Evolutionary conservation across 768 basidiomycete genomes (phyloP), one percentile per base, ranked within the genome.

Genomic region (Mycena olivaceomarginata): DNA sequence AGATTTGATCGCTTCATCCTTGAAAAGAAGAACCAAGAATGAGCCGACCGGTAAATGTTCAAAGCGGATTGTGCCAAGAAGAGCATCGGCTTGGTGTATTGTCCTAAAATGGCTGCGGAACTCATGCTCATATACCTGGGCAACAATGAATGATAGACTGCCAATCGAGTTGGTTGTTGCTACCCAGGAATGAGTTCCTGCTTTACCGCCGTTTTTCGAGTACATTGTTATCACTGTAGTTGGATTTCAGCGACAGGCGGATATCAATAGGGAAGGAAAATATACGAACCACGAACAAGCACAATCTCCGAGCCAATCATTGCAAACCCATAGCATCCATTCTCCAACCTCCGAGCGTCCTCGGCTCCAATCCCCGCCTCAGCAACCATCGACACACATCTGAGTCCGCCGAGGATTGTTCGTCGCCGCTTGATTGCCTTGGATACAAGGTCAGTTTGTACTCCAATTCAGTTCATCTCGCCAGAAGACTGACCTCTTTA

Each of bases 161-260:
- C 67, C 67, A 11, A 69, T 69, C 4, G 37, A 41, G 12, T 69
- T 40, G 13, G 41, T 62, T 9, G 41, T n/a, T 39, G 16, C 25
- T 5, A 43, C 20, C 43, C 60, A 70, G 18, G 70, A n/a, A 51
- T 70, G 25, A n/a, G n/a, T n/a, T n/a, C n/a, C n/a, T n/a, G n/a
- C n/a, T n/a, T n/a, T n/a, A n/a, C n/a, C n/a, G n/a, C 70, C 70
- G n/a, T 40, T 70, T 37, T 63, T 70, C 18, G 22, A 59, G 22
- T 70, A 63, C 70, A 70, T 70, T 11, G 59, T 70, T 8, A 18
- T 39, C 18, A 70, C 70, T 70, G 20, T 18, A 22, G 15, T 15
- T 9, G 10, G 25, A 11, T 15, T 5, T 59, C 7, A 59, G 48
- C n/a, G 13, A 20, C 31, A 8, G 25, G 13, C 15, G 11, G 15